Percentiles rank a stretch among this genome's conserved stretches.
phyloP scores from a whole-genome alignment of 495 filamentous ascomycete genomes.

The Endocarpon pusillum region DNA sequence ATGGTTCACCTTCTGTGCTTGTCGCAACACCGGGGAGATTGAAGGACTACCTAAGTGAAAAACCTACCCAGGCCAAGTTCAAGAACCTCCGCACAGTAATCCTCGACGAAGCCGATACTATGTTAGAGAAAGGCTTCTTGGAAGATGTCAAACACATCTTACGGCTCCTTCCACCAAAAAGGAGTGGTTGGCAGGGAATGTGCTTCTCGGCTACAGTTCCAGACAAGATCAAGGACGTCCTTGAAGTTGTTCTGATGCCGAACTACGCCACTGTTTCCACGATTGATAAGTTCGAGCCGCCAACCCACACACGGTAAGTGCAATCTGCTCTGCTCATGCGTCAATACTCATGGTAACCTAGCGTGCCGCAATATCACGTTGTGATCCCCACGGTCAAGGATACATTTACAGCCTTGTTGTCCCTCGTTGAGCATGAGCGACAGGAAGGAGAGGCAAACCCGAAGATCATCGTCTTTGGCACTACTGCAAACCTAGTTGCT shows the following conservation, averaged over 20 bases:
- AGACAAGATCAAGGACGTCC: conserved; percentile 41
- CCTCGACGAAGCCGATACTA: conserved; percentile 51
- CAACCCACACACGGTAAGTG: conserved; percentile 44
- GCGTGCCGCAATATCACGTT: conserved; percentile 42
- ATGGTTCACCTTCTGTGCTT: conserved; percentile 32
- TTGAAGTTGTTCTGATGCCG: conserved; percentile 35
- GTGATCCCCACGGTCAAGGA: conserved; percentile 34
- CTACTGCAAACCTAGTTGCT: conserved; percentile 45
- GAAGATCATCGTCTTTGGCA: conserved; percentile 55
- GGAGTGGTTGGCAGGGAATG: conserved; percentile 45
- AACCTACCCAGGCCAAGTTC: conserved; percentile 23
- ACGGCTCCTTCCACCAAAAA: conserved; percentile 37
- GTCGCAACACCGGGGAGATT: conserved; percentile 49
- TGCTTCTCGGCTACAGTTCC: conserved; percentile 57
- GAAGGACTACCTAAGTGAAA: conserved; percentile 40
- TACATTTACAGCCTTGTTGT: conserved; percentile 32
- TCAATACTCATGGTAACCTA: too few species aligned
- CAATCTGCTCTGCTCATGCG: too few species aligned
- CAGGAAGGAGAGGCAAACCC: conserved; percentile 28
- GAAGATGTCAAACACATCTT: conserved; percentile 40
- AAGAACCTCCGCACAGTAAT: conserved; percentile 38
- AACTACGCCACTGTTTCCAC: conserved; percentile 45
- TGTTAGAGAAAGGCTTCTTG: conserved; percentile 46
- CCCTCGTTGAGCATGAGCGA: conserved; percentile 27
- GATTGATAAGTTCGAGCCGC: conserved; percentile 39